phyloP scores from a whole-genome alignment of 129 eudicot genomes.

The Scalesia atractyloides region DNA sequence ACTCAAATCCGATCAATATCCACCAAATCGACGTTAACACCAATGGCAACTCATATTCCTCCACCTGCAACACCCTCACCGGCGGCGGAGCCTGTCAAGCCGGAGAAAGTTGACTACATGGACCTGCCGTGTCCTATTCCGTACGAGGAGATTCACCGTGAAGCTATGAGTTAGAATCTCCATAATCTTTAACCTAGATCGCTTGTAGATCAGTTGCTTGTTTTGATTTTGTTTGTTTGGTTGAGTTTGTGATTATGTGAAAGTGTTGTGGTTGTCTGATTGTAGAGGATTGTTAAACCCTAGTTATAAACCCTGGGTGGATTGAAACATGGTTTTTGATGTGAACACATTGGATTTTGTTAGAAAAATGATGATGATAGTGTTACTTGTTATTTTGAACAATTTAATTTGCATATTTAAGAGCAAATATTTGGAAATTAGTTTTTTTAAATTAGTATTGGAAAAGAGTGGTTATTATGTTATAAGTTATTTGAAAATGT shows the following conservation, averaged over 20 bases:
- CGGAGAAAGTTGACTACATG: conserved; percentile 66
- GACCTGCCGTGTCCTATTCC: conserved; percentile 90
- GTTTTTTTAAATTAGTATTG: too few species aligned
- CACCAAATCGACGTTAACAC: conserved; percentile 23
- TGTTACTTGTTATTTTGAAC: too few species aligned
- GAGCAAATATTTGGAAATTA: too few species aligned
- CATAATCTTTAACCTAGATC: background rate
- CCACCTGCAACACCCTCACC: conserved; percentile 35
- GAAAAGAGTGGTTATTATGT: too few species aligned
- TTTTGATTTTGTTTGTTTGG: background rate
- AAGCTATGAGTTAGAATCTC: conserved; percentile 67
- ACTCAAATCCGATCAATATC: conserved; percentile 9
- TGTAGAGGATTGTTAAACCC: conserved; percentile 31
- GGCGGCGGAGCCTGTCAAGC: conserved; percentile 42
- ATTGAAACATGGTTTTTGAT: background rate
- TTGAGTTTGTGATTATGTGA: background rate
- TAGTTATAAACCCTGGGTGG: conserved; percentile 32
- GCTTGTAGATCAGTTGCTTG: background rate
- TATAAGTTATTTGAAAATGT: too few species aligned
- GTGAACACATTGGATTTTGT: background rate
- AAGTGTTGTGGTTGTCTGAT: conserved; percentile 7
- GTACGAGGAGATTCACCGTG: conserved; percentile 90
- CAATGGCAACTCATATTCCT: conserved; percentile 60
- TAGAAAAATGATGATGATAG: background rate
- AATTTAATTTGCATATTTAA: too few species aligned